Percentiles rank a stretch among this genome's conserved stretches.
Conservation (phyloP, 208 protist species). For the Phytomonas francai region DNA sequence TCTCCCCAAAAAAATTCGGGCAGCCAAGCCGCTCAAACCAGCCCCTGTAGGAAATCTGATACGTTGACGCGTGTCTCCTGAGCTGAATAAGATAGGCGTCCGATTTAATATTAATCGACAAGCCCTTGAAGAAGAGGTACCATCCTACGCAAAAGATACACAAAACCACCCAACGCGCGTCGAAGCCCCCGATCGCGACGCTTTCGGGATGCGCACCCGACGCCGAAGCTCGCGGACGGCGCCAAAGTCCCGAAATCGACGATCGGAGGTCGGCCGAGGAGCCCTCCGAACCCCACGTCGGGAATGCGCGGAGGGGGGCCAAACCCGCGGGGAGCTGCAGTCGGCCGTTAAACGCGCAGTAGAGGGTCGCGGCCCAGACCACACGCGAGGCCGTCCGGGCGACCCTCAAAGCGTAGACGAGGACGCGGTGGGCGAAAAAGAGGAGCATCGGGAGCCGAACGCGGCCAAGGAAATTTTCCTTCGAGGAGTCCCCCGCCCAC, state of each 20-base stretch:
- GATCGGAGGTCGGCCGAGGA: too few relatives aligned
- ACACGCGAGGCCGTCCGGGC: constrained; percentile 42
- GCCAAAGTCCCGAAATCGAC: too few relatives aligned
- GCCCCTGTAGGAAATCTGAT: constrained; percentile 48
- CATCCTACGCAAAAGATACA: too few relatives aligned
- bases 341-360: constrained; percentile 75
- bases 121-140: constrained; percentile 28
- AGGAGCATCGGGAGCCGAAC: constrained; percentile 26
- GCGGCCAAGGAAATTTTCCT: neutral
- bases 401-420: constrained; percentile 52
- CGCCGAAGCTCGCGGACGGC: too few relatives aligned
- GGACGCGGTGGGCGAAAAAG: constrained; percentile 60
- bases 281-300: too few relatives aligned
- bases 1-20: constrained; percentile 73
- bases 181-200: too few relatives aligned
- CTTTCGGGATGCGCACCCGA: too few relatives aligned
- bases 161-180: too few relatives aligned
- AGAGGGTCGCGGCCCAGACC: constrained; percentile 44
- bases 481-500: neutral
- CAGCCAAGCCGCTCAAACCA: constrained; percentile 71
- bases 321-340: constrained; percentile 68
- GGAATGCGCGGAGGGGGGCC: too few relatives aligned
- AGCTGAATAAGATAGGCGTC: constrained; percentile 39
- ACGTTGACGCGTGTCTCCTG: constrained; percentile 12
- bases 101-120: constrained; percentile 32